Base-by-base conservation (phyloP, 176 grass and related monocot genomes). In the Cenchrus purpureus region DNA sequence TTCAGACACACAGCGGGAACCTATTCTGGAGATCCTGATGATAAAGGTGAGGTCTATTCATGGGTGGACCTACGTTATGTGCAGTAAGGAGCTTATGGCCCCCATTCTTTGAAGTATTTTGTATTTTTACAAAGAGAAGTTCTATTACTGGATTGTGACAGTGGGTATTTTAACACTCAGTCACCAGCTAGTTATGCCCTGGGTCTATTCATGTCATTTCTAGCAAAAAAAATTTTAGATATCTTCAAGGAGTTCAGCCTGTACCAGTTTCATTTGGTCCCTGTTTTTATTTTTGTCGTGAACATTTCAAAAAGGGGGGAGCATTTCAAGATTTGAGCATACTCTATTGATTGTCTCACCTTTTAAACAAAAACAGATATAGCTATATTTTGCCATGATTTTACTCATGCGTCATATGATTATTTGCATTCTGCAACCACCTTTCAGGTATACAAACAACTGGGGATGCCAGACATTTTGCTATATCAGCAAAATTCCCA, bases 401-500 rank as follows among this genome's bases (percentile, higher is more conserved):
- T 82, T 15, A 61, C 65, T 50, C 40, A 28, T 64, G 32, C 7
- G 3, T 74, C 12, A 45, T 68, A 34, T 84, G 15, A 12, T 88
- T 58, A 82, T 57, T 59, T 45, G 31, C 20, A 52, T 37, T 90
- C 4, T 63, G 60, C 55, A 79, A 83, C 19, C 45, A 19, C 83
- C 72, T 59, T 70, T 71, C 80, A 94, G 94, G 94, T 34, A 88
- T 94, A 79, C 92, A 97, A 84, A 97, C 94, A 60, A 79, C 84
- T 59, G 71, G 56, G 40, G 94, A 94, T 87, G 87, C 91, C 68
- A 92, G 51, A 45, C 90, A 94, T 85, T 97, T 86, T 86, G 90
- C 94, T 25, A 94, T 97, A 87, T 97, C 94, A 3, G 92, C 92
- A 19, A 92, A 92, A 73, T 92, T 97, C 68, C 90, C 94, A 46